These are phyloP conservation scores for Salvia hispanica DNA, from an alignment of 257 asterid species.

Conservation along the genomic window DNA sequence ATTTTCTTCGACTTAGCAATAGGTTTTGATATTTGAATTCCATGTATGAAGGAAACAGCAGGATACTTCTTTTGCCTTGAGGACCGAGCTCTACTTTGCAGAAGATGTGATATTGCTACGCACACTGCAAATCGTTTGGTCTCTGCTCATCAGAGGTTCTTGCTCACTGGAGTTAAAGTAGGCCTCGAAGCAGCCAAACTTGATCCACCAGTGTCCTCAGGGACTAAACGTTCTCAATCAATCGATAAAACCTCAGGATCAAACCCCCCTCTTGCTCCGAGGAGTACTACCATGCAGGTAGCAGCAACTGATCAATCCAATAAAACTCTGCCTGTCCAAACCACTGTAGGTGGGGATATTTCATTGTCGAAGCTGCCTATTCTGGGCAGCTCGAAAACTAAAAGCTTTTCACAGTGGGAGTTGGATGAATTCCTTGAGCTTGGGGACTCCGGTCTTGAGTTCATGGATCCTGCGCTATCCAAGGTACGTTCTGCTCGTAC, in stretches of 20 bases:
- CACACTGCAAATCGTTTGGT: slow-evolving; percentile 71
- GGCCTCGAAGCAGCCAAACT: slow-evolving; percentile 67
- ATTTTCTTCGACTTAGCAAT: too few species aligned
- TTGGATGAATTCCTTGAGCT: slow-evolving; percentile 75
- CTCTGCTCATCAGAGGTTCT: slow-evolving; percentile 76
- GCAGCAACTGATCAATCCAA: slow-evolving; percentile 43
- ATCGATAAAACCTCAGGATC: slow-evolving; percentile 42
- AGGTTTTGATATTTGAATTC: neutral
- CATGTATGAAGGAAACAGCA: slow-evolving; percentile 65
- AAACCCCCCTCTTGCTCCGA: slow-evolving; percentile 38
- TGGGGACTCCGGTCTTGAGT: slow-evolving; percentile 52
- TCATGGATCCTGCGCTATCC: slow-evolving; percentile 51
- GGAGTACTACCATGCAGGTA: slow-evolving; percentile 27
- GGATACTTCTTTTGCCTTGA: slow-evolving; percentile 95
- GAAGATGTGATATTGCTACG: slow-evolving; percentile 78
- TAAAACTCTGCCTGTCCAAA: slow-evolving; percentile 42
- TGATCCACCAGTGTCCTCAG: slow-evolving; percentile 49
- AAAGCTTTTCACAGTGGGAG: slow-evolving; percentile 68
- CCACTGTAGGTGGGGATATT: slow-evolving; percentile 34
- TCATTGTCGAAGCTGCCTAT: slow-evolving; percentile 40
- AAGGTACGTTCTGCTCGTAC: slow-evolving; percentile 55
- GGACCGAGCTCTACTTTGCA: slow-evolving; percentile 90
- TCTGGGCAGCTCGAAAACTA: slow-evolving; percentile 65
- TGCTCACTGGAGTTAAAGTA: slow-evolving; percentile 88
- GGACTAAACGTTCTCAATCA: slow-evolving; percentile 39